Evolutionary conservation across 2,329 filamentous ascomycete species (phyloP).

Genomic region (Apiospora pterosperma): DNA sequence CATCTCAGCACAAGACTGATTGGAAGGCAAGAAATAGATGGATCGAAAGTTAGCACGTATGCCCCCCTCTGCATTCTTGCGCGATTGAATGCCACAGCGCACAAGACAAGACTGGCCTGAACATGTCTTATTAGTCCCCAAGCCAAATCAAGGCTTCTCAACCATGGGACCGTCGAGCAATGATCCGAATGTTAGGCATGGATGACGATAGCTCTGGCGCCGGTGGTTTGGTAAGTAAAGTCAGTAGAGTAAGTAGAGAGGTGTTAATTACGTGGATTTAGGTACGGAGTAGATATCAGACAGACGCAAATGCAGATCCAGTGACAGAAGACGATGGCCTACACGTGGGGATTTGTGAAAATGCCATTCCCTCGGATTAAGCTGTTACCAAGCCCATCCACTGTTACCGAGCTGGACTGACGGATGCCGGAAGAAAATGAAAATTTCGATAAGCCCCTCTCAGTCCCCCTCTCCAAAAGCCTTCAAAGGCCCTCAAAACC

Average conservation of each 20-base stretch:
- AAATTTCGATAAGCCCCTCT: constrained; percentile 2
- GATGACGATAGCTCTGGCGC: neutral
- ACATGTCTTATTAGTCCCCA: neutral
- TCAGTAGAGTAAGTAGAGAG: neutral
- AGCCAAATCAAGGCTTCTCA: neutral
- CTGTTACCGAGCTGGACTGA: too few species aligned
- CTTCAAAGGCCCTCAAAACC: neutral
- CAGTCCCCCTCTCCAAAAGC: neutral
- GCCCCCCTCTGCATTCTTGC: too few species aligned
- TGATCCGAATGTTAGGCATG: neutral
- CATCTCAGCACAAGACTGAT: neutral
- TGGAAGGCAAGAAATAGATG: neutral
- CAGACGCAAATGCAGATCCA: neutral
- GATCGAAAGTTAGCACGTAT: neutral
- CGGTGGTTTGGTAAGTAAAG: neutral
- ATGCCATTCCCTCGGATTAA: neutral
- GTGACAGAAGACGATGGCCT: neutral
- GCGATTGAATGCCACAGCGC: too few species aligned
- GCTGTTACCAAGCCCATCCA: too few species aligned
- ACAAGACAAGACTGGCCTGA: too few species aligned
- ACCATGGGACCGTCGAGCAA: neutral
- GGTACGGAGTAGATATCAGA: neutral
- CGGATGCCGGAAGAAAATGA: neutral
- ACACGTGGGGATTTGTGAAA: neutral
- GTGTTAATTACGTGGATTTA: too few species aligned